These are phyloP conservation scores for Breynia disticha DNA, from an alignment of 441 rosid genomes.

Conservation along the genomic window DNA sequence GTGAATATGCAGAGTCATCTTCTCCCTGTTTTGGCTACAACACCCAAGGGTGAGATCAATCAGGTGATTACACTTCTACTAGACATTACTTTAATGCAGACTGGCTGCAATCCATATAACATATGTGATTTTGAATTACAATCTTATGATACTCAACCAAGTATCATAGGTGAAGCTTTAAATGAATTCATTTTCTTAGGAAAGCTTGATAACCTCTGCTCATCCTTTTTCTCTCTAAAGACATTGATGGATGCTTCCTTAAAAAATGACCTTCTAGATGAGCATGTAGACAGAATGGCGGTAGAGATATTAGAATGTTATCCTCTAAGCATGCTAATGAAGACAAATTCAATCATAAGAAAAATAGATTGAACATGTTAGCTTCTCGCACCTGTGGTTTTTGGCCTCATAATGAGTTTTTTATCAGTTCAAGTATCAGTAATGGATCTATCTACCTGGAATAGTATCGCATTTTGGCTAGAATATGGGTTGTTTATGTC, in stretches of 20 bases:
- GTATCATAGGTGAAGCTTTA: constrained; percentile 68
- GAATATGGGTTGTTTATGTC: constrained; percentile 66
- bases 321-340: constrained; percentile 37
- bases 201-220: constrained; percentile 98
- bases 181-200: constrained; percentile 91
- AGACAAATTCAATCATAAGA: constrained; percentile 58
- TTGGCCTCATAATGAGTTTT: constrained; percentile 72
- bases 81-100: constrained; percentile 55
- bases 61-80: constrained; percentile 27
- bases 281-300: constrained; percentile 81
- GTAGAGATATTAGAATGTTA: constrained; percentile 72
- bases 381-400: constrained; percentile 64
- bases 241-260: constrained; percentile 77
- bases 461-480: constrained; percentile 45
- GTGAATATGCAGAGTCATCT: constrained; percentile 87
- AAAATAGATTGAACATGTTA: constrained; percentile 69
- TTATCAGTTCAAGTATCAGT: constrained; percentile 66
- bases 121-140: constrained; percentile 96
- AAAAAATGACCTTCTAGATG: constrained; percentile 55
- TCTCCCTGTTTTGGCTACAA: constrained; percentile 79
- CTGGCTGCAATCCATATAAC: constrained; percentile 59
- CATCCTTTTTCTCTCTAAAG: constrained; percentile 89
- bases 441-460: constrained; percentile 42
- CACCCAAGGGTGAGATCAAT: constrained; percentile 74
- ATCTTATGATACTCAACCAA: constrained; percentile 96